Evolutionary conservation across 306 rosid species (phyloP).

Genomic region (Prunus persica): DNA sequence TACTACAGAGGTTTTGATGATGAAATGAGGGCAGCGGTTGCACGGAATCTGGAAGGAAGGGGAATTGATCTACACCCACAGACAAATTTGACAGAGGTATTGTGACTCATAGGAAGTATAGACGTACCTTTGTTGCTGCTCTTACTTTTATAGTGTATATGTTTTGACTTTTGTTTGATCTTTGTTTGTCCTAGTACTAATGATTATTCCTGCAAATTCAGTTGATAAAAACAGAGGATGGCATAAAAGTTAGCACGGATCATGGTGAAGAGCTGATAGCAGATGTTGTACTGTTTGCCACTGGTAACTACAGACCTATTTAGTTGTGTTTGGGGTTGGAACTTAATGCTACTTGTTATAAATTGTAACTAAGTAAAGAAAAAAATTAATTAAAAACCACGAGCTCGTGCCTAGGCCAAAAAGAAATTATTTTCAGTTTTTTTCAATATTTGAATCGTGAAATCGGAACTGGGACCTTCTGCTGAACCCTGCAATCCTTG

Average conservation of each 20-base stretch:
- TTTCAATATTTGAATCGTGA: too few relatives aligned
- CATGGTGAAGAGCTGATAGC: slow-evolving; percentile 88
- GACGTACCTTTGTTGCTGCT: not conserved
- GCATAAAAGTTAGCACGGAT: slow-evolving; percentile 81
- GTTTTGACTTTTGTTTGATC: slow-evolving; percentile 12
- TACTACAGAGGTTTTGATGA: slow-evolving; percentile 89
- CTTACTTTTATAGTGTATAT: not conserved
- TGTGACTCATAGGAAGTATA: slow-evolving; percentile 14
- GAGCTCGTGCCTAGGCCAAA: not conserved
- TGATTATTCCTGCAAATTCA: slow-evolving; percentile 26
- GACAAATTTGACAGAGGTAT: slow-evolving; percentile 71
- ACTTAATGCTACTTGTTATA: not conserved
- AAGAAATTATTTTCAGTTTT: too few relatives aligned
- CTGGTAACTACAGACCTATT: slow-evolving; percentile 53
- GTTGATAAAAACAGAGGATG: slow-evolving; percentile 77
- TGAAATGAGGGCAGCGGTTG: slow-evolving; percentile 94
- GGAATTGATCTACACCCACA: slow-evolving; percentile 83
- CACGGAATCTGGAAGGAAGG: slow-evolving; percentile 93
- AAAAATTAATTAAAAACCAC: not conserved
- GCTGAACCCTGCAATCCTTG: too few relatives aligned
- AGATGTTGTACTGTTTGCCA: slow-evolving; percentile 90
- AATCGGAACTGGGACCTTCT: too few relatives aligned
- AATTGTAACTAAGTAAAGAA: not conserved
- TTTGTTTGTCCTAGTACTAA: slow-evolving; percentile 11
- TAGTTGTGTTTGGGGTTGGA: not conserved